Percentiles rank a stretch among this genome's conserved stretches.
Conservation (phyloP, 2,329 filamentous ascomycete species). For the Passalora sequoiae region DNA sequence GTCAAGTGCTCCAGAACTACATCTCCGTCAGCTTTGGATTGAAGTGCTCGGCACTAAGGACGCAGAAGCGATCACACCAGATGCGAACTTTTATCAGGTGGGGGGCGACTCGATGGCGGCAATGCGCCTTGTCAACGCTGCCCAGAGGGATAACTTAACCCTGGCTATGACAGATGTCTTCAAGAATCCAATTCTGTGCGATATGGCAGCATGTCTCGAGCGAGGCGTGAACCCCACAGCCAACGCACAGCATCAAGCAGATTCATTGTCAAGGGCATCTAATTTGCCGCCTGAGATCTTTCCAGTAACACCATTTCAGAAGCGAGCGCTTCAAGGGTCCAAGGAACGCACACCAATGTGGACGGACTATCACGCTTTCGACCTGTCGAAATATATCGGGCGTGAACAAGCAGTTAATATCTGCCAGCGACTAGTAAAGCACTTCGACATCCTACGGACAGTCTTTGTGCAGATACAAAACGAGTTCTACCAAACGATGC, state of each 20-base stretch:
- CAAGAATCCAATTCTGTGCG: neutral
- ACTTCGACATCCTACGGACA: constrained; percentile 8
- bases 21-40: constrained; percentile 44
- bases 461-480: neutral
- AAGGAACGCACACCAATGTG: constrained; percentile 29
- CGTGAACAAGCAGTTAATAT: constrained; percentile 47
- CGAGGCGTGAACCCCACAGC: too few species aligned
- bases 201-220: neutral
- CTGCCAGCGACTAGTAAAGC: constrained; percentile 45
- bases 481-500: neutral
- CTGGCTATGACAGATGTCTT: constrained; percentile 19
- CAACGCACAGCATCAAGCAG: neutral
- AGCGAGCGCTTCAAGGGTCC: constrained; percentile 5
- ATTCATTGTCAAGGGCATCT: neutral
- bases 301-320: constrained; percentile 33
- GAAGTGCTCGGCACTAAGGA: constrained; percentile 43
- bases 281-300: constrained; percentile 41
- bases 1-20: neutral
- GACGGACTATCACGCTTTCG: constrained; percentile 50
- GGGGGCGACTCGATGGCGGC: constrained; percentile 77
- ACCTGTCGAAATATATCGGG: constrained; percentile 36
- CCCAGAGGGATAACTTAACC: constrained; percentile 33
- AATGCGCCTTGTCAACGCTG: constrained; percentile 36
- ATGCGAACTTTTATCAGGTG: constrained; percentile 67
- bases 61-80: constrained; percentile 45